These are phyloP conservation scores for Cichorium intybus DNA, from an alignment of 140 eudicot genomes.

Conservation along the genomic window DNA sequence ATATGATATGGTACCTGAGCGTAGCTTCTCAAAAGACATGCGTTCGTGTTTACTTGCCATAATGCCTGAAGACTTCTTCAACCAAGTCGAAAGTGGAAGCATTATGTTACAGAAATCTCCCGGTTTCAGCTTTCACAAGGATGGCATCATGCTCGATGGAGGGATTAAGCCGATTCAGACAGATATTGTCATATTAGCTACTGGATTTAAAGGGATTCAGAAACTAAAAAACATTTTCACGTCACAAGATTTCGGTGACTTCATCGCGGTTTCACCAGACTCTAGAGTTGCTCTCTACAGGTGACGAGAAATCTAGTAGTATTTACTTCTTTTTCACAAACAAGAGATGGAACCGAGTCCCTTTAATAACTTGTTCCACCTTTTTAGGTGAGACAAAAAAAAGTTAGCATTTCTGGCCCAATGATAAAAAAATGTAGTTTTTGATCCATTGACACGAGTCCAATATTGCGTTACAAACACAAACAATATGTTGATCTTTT, in stretches of 20 bases:
- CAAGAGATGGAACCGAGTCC: too few relatives aligned
- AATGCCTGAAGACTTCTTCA: constrained; percentile 34
- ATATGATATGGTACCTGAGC: constrained; percentile 59
- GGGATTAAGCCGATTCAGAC: constrained; percentile 26
- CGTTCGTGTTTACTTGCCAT: constrained; percentile 46
- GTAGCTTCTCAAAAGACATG: constrained; percentile 41
- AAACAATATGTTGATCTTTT: neutral
- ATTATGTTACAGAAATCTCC: constrained; percentile 23
- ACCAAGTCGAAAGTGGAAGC: constrained; percentile 30
- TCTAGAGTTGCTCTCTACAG: constrained; percentile 50
- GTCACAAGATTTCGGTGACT: constrained; percentile 29
- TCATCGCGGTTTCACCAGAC: constrained; percentile 32
- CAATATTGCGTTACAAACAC: neutral
- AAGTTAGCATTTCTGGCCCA: too few relatives aligned
- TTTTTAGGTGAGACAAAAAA: too few relatives aligned
- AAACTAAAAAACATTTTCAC: constrained; percentile 46
- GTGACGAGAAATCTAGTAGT: too few relatives aligned
- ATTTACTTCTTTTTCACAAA: too few relatives aligned
- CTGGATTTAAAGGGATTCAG: constrained; percentile 54
- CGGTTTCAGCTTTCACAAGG: constrained; percentile 31
- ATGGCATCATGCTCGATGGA: constrained; percentile 46
- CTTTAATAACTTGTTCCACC: too few relatives aligned
- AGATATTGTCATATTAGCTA: constrained; percentile 63
- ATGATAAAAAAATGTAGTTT: too few relatives aligned
- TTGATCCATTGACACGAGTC: too few relatives aligned